Base-by-base conservation (phyloP, 2,329 filamentous ascomycete species). In the Ceratocystis ficicola region DNA sequence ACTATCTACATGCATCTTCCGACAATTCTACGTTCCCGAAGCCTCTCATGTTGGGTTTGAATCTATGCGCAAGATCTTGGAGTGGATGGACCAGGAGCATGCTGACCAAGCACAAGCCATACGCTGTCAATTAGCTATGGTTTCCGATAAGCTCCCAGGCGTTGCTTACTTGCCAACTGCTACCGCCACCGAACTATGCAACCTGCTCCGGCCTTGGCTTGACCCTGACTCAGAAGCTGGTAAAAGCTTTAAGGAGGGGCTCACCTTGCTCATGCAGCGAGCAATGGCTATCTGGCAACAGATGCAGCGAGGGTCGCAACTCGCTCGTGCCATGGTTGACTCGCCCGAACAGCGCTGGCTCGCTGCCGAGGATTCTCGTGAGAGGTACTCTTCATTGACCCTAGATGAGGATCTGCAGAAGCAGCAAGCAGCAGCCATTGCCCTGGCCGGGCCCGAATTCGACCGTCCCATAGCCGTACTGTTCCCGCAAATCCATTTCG, bases 271-370 rank as follows among this genome's bases (percentile, higher is more conserved):
- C 1, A 67, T 67, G 66, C 59, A 65, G 48, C 66, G 66, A 3
- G 66, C 66, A 28, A 65, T 65, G 60, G 60, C 66, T 15, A 67
- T 67, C 32, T 67, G 66, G 66, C 66, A 67, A 60, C 66, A 67
- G 60, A 67, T 67, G 66, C 66, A 67, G 44, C 60, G 60, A n/a
- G 66, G 66, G 48, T 67, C 66, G 17, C 64, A 64, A 46, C 66
- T 63, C 8, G 63, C 66, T 3, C 66, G 66, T 30, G 66, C 66
- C 15, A 28, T 62, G 22, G 30, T 59, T 22, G 66, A 67, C 8
- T 63, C 59, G 5, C 61, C 63, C 1, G 66, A 63, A 48, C 66
- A 67, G 22, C 66, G 65, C 48, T 67, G 66, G 66, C 64, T 67
- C 15, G 46, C 66, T n/a, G 20, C 63, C 2, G 64, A 63, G 10